Conservation (phyloP, 2,329 filamentous ascomycete species). For the Fusarium begoniae region DNA sequence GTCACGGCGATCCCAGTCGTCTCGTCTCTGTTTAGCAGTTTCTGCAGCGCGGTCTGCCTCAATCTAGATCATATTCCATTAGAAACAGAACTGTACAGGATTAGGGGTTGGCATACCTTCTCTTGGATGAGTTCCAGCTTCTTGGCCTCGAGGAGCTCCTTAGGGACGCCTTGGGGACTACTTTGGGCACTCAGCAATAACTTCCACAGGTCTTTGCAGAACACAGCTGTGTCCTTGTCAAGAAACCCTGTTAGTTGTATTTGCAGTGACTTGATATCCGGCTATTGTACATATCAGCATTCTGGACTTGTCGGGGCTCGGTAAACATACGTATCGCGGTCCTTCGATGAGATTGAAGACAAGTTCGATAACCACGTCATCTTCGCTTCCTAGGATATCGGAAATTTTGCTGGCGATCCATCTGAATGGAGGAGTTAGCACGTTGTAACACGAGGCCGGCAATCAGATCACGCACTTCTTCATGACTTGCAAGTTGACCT, state of each 20-base stretch:
- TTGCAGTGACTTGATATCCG: conserved; percentile 94
- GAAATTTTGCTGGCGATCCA: conserved; percentile 94
- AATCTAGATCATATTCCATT: conserved; percentile 60
- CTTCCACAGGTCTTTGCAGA: conserved; percentile 95
- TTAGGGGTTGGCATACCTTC: conserved; percentile 67
- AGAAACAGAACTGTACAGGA: not conserved
- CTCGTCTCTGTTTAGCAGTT: conserved; percentile 74
- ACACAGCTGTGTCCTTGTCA: conserved; percentile 86
- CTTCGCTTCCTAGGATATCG: conserved; percentile 88
- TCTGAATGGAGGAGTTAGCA: conserved; percentile 58
- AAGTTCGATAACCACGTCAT: conserved; percentile 94
- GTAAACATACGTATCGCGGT: conserved; percentile 73
- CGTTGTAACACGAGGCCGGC: not conserved
- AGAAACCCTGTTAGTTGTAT: conserved; percentile 95
- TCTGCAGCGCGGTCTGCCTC: conserved; percentile 85
- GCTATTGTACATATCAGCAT: conserved; percentile 62
- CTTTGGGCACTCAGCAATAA: conserved; percentile 89
- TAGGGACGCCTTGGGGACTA: conserved; percentile 89
- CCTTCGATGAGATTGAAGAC: conserved; percentile 77
- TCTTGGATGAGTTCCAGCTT: conserved; percentile 94
- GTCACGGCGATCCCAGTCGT: conserved; percentile 76
- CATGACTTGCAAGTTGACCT: conserved; percentile 97
- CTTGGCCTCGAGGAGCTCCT: conserved; percentile 94
- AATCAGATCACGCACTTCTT: conserved; percentile 75
- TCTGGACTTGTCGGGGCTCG: conserved; percentile 18